phyloP scores from a whole-genome alignment of 768 basidiomycete species.

The Boletus vermiculosoides region DNA sequence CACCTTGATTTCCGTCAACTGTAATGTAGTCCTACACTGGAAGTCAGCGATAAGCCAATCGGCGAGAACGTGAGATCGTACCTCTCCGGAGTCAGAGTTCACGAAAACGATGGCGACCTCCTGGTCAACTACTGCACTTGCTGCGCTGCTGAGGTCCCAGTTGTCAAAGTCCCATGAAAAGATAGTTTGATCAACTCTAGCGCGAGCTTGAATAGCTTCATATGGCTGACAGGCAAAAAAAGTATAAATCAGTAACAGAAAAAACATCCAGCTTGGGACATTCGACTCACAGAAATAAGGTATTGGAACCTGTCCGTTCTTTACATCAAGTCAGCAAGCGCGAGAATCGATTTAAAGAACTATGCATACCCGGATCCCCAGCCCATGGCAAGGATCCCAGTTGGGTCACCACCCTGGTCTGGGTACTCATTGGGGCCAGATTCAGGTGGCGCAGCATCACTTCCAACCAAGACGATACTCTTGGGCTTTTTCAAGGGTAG shows the following conservation, averaged over 20 bases:
- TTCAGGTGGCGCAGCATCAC: conserved; percentile 59
- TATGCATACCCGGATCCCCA: conserved; percentile 75
- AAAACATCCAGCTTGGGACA: not conserved
- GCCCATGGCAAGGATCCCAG: conserved; percentile 83
- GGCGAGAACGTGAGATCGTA: conserved; percentile 3
- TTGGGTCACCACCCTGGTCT: conserved; percentile 56
- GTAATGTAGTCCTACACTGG: conserved; percentile 44
- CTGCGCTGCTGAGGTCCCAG: conserved; percentile 56
- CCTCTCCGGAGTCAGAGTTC: conserved; percentile 82
- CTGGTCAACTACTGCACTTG: conserved; percentile 44
- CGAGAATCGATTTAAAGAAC: not conserved
- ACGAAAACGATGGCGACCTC: conserved; percentile 80
- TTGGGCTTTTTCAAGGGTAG: conserved; percentile 61
- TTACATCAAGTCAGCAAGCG: conserved; percentile 1
- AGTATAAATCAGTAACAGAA: not conserved
- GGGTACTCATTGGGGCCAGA: conserved; percentile 70
- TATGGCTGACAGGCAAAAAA: conserved; percentile 48
- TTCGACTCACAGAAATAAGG: conserved; percentile 59
- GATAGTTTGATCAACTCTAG: conserved; percentile 61
- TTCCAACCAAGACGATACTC: conserved; percentile 61
- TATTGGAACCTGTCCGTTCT: conserved; percentile 76
- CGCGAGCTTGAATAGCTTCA: conserved; percentile 75
- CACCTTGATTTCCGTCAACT: conserved; percentile 53
- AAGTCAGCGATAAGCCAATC: not conserved
- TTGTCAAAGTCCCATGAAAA: conserved; percentile 71